Conservation (phyloP, 257 asterid genomes). For the Fraxinus americana region DNA sequence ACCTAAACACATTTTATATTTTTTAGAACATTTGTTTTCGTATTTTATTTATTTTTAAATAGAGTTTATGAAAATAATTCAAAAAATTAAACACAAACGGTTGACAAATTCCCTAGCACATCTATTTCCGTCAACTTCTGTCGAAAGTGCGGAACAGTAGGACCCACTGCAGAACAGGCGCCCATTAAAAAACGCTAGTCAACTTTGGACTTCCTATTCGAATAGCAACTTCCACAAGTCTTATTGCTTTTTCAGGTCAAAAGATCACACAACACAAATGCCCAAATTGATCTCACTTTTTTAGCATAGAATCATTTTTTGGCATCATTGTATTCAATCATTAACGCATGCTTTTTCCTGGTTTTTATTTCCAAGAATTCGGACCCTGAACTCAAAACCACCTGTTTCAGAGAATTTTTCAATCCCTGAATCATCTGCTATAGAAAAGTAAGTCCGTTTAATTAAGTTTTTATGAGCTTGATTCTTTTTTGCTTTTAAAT, state of each 20-base stretch:
- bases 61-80: no score
- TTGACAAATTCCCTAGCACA: slow-evolving; percentile 11
- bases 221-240: not conserved
- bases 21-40: no score
- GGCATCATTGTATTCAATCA: slow-evolving; percentile 22
- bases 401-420: not conserved
- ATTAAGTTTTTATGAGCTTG: slow-evolving; percentile 9
- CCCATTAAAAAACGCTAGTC: slow-evolving; percentile 6
- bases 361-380: slow-evolving; percentile 16
- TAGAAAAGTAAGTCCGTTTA: not conserved
- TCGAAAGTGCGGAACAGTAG: slow-evolving; percentile 7
- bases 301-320: slow-evolving; percentile 25
- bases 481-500: slow-evolving; percentile 9
- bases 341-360: slow-evolving; percentile 21
- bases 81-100: not conserved
- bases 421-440: not conserved
- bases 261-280: slow-evolving; percentile 17
- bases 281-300: slow-evolving; percentile 12
- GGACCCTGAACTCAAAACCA: slow-evolving; percentile 10
- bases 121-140: slow-evolving; percentile 7
- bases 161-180: slow-evolving; percentile 17
- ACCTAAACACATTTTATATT: no score
- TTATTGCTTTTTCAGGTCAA: slow-evolving; percentile 18
- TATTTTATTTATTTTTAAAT: no score
- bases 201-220: slow-evolving; percentile 31